Conservation (phyloP, 129 eudicot species). For the Helianthus tuberosus region DNA sequence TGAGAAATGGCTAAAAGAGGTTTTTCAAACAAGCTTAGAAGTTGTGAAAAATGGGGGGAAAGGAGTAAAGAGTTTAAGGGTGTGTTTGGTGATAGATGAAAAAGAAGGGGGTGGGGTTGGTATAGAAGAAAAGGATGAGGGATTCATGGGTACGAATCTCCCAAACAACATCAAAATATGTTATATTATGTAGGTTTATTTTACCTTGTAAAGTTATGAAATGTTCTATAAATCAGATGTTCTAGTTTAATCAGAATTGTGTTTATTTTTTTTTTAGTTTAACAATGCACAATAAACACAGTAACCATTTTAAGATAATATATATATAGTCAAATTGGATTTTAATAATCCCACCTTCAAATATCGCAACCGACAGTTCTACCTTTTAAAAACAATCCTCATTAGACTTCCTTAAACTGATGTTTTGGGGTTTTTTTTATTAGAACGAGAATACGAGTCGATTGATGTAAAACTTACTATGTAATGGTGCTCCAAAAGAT, state of each 20-base stretch:
- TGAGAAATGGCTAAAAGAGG: conserved; percentile 81
- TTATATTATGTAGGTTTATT: conserved; percentile 40
- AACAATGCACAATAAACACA: too few species aligned
- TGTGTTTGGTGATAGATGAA: conserved; percentile 55
- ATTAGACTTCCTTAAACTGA: too few species aligned
- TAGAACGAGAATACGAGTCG: too few species aligned
- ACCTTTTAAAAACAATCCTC: too few species aligned
- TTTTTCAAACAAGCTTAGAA: conserved; percentile 69
- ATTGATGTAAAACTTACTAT: too few species aligned
- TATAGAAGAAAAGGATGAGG: conserved; percentile 52
- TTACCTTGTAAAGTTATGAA: conserved; percentile 41
- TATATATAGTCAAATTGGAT: too few species aligned
- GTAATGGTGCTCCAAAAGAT: too few species aligned
- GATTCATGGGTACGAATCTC: conserved; percentile 81
- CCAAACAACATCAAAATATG: conserved; percentile 68
- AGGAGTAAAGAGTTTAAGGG: conserved; percentile 49
- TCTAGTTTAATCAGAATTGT: conserved; percentile 27
- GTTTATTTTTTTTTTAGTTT: not conserved
- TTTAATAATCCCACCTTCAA: too few species aligned
- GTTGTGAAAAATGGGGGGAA: conserved; percentile 44
- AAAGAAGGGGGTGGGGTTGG: conserved; percentile 52
- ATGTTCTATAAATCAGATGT: conserved; percentile 40
- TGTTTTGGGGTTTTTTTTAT: too few species aligned
- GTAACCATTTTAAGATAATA: too few species aligned
- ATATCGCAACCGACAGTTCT: too few species aligned